phyloP scores from a whole-genome alignment of 805 yeast species.

The Hagleromyces aurorensis region DNA sequence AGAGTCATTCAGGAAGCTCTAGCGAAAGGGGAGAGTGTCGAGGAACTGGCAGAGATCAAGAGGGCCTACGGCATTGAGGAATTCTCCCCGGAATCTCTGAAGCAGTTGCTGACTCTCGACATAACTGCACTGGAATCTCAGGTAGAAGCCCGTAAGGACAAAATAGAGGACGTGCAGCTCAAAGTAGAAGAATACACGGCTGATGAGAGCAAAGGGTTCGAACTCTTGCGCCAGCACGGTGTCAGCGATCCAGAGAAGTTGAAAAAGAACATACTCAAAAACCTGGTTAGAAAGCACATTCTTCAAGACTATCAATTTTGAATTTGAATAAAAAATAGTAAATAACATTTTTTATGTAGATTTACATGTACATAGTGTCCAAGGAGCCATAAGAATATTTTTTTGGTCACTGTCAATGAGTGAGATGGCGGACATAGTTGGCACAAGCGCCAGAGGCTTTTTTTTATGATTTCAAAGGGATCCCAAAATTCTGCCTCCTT shows the following conservation, averaged over 20 bases:
- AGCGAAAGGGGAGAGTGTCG: slow-evolving; percentile 30
- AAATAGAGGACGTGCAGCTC: slow-evolving; percentile 33
- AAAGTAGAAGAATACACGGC: slow-evolving; percentile 32
- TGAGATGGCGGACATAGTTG: no score
- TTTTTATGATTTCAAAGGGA: no score
- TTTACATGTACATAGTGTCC: no score
- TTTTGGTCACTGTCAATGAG: no score
- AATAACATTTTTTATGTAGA: no score
- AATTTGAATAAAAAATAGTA: no score
- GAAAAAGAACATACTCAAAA: slow-evolving; percentile 55
- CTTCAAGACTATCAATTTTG: no score
- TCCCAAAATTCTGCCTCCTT: no score
- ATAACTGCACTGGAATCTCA: slow-evolving; percentile 26
- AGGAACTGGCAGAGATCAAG: slow-evolving; percentile 34
- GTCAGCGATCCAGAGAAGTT: slow-evolving; percentile 32
- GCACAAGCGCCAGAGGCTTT: no score
- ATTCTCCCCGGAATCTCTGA: slow-evolving; percentile 39
- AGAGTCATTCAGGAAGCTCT: slow-evolving; percentile 24
- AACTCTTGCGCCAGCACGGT: slow-evolving; percentile 31
- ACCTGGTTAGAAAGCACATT: slow-evolving; percentile 60
- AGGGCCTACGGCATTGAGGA: slow-evolving; percentile 38
- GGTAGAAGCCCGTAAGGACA: slow-evolving; percentile 21
- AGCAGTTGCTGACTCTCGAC: slow-evolving; percentile 34
- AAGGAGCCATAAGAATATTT: no score
- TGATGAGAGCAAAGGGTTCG: slow-evolving; percentile 31